Evolutionary conservation across 495 filamentous ascomycete species (phyloP).

Genomic region (Hyaloscypha finlandica): DNA sequence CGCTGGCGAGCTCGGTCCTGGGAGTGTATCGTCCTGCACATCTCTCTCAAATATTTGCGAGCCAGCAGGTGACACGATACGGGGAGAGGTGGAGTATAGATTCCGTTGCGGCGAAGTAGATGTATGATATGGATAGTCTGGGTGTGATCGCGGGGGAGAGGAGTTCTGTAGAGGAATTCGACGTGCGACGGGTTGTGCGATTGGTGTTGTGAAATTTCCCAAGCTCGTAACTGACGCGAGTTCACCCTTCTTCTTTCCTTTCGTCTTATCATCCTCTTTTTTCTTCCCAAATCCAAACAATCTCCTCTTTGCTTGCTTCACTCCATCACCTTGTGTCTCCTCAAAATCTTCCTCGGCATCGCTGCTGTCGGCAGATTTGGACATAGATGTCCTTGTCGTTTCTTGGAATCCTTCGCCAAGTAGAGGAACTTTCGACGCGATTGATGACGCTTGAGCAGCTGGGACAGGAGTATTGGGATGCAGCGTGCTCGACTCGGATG

Average conservation of each 20-base stretch:
- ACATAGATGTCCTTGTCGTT: constrained; percentile 18
- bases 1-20: constrained; percentile 67
- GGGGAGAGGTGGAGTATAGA: constrained; percentile 57
- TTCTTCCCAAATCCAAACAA: constrained; percentile 70
- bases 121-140: constrained; percentile 46
- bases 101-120: constrained; percentile 52
- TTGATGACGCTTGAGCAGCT: constrained; percentile 12
- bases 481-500: constrained; percentile 28
- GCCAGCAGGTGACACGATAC: constrained; percentile 63
- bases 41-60: constrained; percentile 94
- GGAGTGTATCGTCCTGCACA: constrained; percentile 71
- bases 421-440: constrained; percentile 24
- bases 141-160: constrained; percentile 36
- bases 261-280: constrained; percentile 52
- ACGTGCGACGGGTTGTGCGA: constrained; percentile 25
- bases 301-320: constrained; percentile 51
- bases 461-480: constrained; percentile 27
- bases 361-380: constrained; percentile 30
- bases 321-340: constrained; percentile 19
- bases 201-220: constrained; percentile 18
- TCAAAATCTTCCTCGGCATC: constrained; percentile 21
- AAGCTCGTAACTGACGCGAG: constrained; percentile 16
- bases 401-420: constrained; percentile 39
- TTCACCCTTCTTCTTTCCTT: constrained; percentile 33
- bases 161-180: constrained; percentile 26